Conservation (phyloP, 257 asterid genomes). For the Pogostemon cablin region DNA sequence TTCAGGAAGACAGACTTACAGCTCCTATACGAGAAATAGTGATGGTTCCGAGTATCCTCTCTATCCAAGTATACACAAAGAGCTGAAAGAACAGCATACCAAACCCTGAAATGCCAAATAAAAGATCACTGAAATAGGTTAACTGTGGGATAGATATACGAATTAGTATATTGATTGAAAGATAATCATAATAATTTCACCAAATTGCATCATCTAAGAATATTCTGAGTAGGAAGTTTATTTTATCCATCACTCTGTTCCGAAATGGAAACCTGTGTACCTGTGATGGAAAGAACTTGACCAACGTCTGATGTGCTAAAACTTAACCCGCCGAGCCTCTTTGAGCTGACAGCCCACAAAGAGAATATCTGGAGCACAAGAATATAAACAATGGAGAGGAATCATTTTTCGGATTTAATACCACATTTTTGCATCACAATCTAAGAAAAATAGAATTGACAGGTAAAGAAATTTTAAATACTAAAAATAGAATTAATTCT, state of each 20-base stretch:
- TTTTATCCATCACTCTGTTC: not conserved
- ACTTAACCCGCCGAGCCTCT: conserved; percentile 70
- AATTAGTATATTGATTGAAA: not conserved
- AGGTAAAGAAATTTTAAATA: not conserved
- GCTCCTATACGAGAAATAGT: conserved; percentile 67
- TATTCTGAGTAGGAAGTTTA: not conserved
- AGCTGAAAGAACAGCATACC: conserved; percentile 79
- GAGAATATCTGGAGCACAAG: conserved; percentile 66
- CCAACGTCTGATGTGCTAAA: conserved; percentile 72
- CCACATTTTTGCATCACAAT: too few species aligned
- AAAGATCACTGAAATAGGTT: not conserved
- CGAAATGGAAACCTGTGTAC: conserved; percentile 35
- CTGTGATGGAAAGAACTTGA: conserved; percentile 74
- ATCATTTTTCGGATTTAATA: too few species aligned
- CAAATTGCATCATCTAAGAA: not conserved
- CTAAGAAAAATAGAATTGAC: not conserved
- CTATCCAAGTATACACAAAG: conserved; percentile 57
- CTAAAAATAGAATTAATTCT: not conserved
- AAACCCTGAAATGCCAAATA: conserved; percentile 51
- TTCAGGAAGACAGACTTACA: conserved; percentile 49
- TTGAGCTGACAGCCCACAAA: conserved; percentile 87
- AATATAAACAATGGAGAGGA: not conserved
- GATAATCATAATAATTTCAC: not conserved
- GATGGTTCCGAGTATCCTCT: conserved; percentile 64
- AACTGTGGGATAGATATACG: not conserved